A percentile compares a stretch with the other conserved stretches of the same genome.
Conservation (phyloP, 2,329 filamentous ascomycete genomes). For the Penicillium sp. region DNA sequence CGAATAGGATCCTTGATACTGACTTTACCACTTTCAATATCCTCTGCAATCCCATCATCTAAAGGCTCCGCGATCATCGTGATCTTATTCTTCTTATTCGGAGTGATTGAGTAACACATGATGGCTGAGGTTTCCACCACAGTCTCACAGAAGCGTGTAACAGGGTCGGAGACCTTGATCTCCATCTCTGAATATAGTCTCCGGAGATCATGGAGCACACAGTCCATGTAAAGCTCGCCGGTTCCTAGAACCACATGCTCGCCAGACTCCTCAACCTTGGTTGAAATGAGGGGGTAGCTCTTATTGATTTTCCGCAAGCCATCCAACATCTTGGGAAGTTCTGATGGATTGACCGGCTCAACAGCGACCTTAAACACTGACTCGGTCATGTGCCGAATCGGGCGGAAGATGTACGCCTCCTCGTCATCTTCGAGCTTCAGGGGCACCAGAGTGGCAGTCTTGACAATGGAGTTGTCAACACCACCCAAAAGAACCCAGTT, state of each 20-base stretch:
- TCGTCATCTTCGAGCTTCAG: slow-evolving; percentile 79
- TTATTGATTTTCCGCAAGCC: slow-evolving; percentile 96
- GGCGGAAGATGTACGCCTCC: slow-evolving; percentile 92
- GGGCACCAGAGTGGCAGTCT: slow-evolving; percentile 87
- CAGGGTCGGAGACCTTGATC: slow-evolving; percentile 96
- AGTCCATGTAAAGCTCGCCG: slow-evolving; percentile 99
- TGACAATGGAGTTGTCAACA: slow-evolving; percentile 97
- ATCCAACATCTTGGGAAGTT: slow-evolving; percentile 97
- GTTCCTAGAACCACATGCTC: slow-evolving; percentile 95
- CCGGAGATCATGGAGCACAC: slow-evolving; percentile 90
- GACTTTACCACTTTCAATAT: slow-evolving; percentile 88
- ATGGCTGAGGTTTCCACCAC: slow-evolving; percentile 96
- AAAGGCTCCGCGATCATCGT: slow-evolving; percentile 97
- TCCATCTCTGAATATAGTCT: slow-evolving; percentile 98
- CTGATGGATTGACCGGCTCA: slow-evolving; percentile 95
- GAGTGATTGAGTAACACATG: slow-evolving; percentile 95
- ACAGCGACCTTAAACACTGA: slow-evolving; percentile 97
- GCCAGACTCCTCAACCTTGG: slow-evolving; percentile 96
- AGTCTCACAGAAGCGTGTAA: slow-evolving; percentile 96
- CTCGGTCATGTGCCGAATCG: slow-evolving; percentile 90
- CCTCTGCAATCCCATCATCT: slow-evolving; percentile 88
- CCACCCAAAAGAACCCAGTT: slow-evolving; percentile 90
- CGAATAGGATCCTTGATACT: slow-evolving; percentile 89
- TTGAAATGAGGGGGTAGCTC: slow-evolving; percentile 90
- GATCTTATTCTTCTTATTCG: slow-evolving; percentile 99